These are phyloP conservation scores for Argentina anserina DNA, from an alignment of 306 rosid species.

Conservation along the genomic window DNA sequence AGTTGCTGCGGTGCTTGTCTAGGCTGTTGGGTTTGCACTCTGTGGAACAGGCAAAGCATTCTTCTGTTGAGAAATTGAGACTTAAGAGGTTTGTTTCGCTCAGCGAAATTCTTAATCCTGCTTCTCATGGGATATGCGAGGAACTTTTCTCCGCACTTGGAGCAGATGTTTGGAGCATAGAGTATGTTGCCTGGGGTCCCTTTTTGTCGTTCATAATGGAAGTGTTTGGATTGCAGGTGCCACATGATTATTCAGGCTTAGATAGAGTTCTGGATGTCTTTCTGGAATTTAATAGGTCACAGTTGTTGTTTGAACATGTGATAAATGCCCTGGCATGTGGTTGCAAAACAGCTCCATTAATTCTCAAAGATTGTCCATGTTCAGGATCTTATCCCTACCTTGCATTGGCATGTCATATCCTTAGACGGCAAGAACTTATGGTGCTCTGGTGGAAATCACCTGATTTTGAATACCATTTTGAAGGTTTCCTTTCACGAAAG, in stretches of 20 bases:
- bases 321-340: conserved; percentile 65
- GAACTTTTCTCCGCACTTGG: conserved; percentile 67
- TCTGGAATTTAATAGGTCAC: conserved; percentile 68
- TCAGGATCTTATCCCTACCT: conserved; percentile 93
- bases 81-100: conserved; percentile 70
- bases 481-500: conserved; percentile 88
- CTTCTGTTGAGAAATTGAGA: conserved; percentile 71
- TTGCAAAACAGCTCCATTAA: conserved; percentile 62
- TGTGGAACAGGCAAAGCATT: conserved; percentile 52
- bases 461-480: conserved; percentile 79
- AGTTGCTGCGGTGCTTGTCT: conserved; percentile 70
- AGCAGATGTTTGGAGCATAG: conserved; percentile 47
- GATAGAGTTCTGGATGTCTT: conserved; percentile 73
- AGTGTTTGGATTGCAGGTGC: conserved; percentile 58
- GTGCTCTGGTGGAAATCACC: conserved; percentile 94
- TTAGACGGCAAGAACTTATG: conserved; percentile 81
- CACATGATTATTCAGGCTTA: conserved; percentile 77
- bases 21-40: conserved; percentile 76
- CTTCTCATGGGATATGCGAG: conserved; percentile 61
- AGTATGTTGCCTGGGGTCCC: conserved; percentile 84
- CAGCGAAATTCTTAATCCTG: conserved; percentile 70
- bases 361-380: conserved; percentile 72
- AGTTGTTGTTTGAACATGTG: conserved; percentile 62
- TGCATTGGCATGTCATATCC: conserved; percentile 70
- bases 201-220: conserved; percentile 77